Evolutionary conservation across 371 early-diverging fungal species (phyloP).

Genomic region (Phascolomyces articulosus): DNA sequence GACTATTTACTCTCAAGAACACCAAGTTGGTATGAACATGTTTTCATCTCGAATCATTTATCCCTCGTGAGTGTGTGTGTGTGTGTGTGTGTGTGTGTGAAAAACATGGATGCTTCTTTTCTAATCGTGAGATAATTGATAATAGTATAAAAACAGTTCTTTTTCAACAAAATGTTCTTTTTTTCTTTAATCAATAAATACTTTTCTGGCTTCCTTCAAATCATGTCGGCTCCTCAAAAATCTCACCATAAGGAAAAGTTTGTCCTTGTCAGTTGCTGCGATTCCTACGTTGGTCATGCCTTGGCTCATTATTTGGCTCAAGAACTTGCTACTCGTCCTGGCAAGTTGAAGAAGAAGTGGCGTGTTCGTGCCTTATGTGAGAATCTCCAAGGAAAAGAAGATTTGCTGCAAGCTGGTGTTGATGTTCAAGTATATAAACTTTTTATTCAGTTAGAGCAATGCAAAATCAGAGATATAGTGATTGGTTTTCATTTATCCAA

Average conservation of each 20-base stretch:
- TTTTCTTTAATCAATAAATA: too few relatives aligned
- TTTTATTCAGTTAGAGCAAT: too few relatives aligned
- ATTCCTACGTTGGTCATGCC: slow-evolving; percentile 16
- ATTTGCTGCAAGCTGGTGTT: slow-evolving; percentile 8
- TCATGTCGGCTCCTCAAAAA: not conserved
- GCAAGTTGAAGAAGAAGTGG: slow-evolving; percentile 19
- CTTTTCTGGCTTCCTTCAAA: not conserved
- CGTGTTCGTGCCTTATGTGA: slow-evolving; percentile 17
- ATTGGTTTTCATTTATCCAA: too few relatives aligned
- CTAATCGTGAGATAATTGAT: not conserved
- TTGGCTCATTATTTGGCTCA: slow-evolving; percentile 11
- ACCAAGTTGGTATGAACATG: not conserved
- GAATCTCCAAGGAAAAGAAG: slow-evolving; percentile 1
- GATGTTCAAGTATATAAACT: slow-evolving; percentile 12
- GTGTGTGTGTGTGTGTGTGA: too few relatives aligned
- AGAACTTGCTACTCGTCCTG: slow-evolving; percentile 8
- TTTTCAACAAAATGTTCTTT: too few relatives aligned
- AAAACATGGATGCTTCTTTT: too few relatives aligned
- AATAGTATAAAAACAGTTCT: not conserved
- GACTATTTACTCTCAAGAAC: too few relatives aligned
- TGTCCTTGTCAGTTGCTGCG: slow-evolving; percentile 13
- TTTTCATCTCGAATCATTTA: not conserved
- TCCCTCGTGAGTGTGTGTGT: too few relatives aligned
- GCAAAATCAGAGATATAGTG: too few relatives aligned
- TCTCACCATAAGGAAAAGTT: not conserved